Base-by-base conservation (phyloP, 2,329 filamentous ascomycete species). In the Cordyceps pruinosa region DNA sequence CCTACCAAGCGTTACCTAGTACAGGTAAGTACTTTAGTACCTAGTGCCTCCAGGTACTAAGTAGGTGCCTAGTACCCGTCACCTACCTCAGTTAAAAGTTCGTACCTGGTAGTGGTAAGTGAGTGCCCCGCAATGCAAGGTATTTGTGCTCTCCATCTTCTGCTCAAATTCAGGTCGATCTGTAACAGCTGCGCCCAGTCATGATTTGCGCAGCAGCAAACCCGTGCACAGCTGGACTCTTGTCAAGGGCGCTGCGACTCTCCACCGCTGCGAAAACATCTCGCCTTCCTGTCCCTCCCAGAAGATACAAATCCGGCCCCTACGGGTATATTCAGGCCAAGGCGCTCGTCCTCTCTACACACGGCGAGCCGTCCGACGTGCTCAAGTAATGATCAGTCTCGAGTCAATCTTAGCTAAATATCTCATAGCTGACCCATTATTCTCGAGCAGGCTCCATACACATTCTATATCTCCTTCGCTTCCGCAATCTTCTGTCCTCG, bases 301-400 rank as follows among this genome's bases (percentile, higher is more conserved):
- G 72, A 54, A 77, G 81, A 45, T 68, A 69, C 69, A 82, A 81
- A 66, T 84, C 81, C 4, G 82, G 80, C 0, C 81, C 83, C 0
- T 92, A 90, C 69, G 89, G 89, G 66, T 94, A 94, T 74, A 89
- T 88, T 42, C 89, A 93, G 73, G 86, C 89, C 62, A 92, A 91
- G 75, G 83, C 87, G n/a, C 83, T 94, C 62, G 84, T 89, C 47
- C 90, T 89, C 71, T 82, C 83, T 41, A 79, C 86, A 60, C 84
- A 86, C 68, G 89, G 90, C 68, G 88, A 92, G 69, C 89, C 89
- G 0, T 77, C 79, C 42, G 83, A 90, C 63, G 88, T 90, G 2
- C 70, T 88, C 32, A 80, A 74, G 84, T 85, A 69, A 47, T 88
- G 25, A 79, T 74, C 82, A 85, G 68, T 44, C 28, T 12, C 2